Evolutionary conservation across 139 green algal genomes (phyloP).

Genomic region (Pseudopediastrum boryanum): DNA sequence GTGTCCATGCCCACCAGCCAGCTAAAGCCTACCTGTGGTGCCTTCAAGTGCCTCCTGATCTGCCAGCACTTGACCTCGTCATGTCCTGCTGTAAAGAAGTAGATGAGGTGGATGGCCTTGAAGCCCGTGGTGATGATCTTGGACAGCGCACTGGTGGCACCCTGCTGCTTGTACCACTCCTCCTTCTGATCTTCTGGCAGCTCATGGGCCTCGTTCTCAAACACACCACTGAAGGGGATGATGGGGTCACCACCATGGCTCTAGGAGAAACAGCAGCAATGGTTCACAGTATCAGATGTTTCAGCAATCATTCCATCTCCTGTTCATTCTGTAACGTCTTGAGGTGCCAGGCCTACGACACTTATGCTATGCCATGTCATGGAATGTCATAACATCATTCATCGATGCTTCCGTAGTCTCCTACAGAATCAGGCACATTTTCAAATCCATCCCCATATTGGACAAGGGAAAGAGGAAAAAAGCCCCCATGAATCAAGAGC

Average conservation of each 20-base stretch:
- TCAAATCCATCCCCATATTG: no score
- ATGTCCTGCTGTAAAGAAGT: conserved; percentile 98
- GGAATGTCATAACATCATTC: no score
- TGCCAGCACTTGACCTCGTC: conserved; percentile 98
- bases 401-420: no score
- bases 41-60: conserved; percentile 86
- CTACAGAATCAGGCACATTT: no score
- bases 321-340: no score
- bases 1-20: background rate
- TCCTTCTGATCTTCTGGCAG: conserved; percentile 86
- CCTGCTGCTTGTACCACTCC: conserved; percentile 75
- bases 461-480: no score
- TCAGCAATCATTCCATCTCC: no score
- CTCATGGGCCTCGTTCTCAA: conserved; percentile 85
- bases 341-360: no score
- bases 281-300: no score
- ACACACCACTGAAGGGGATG: conserved; percentile 92
- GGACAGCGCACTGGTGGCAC: conserved; percentile 61
- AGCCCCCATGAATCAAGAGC: no score
- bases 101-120: conserved; percentile 92
- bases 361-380: no score
- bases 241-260: conserved; percentile 90
- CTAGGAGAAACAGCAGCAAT: conserved; percentile 31
- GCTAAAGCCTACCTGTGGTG: conserved; percentile 79
- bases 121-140: conserved; percentile 99